Evolutionary conservation across 1,284 basidiomycete species (phyloP).

Genomic region (Rhizoctonia solani): DNA sequence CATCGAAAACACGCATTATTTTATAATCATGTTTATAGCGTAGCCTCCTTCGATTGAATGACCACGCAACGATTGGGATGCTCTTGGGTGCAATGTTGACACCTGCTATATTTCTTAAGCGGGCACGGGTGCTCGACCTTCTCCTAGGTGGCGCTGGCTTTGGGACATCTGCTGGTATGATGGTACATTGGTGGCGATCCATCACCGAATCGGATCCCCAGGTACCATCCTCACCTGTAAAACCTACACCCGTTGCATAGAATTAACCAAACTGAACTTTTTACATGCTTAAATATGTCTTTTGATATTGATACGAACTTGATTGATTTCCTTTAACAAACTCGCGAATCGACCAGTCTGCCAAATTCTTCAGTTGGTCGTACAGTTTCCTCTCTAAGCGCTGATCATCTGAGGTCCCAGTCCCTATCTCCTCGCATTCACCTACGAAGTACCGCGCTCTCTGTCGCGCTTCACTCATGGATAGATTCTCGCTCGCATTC

Average conservation of each 20-base stretch:
- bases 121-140: conserved; percentile 56
- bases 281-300: no score
- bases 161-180: conserved; percentile 35
- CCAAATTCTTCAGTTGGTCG: conserved; percentile 15
- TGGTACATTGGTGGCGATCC: conserved; percentile 19
- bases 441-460: background rate
- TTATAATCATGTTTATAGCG: conserved; percentile 48
- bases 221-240: background rate
- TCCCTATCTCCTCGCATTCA: conserved; percentile 17
- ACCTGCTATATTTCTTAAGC: conserved; percentile 70
- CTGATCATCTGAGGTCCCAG: background rate
- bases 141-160: conserved; percentile 39
- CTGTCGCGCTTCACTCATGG: conserved; percentile 6
- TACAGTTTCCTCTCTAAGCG: conserved; percentile 18
- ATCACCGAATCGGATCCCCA: conserved; percentile 7
- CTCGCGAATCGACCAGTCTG: conserved; percentile 27
- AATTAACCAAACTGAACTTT: no score
- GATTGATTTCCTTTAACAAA: conserved; percentile 26
- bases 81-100: conserved; percentile 63
- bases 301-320: no score
- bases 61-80: conserved; percentile 70
- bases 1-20: background rate
- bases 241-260: background rate
- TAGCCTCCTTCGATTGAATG: conserved; percentile 60
- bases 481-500: background rate